phyloP scores from a whole-genome alignment of 2,329 filamentous ascomycete species.

The Simplicillium aogashimaense region DNA sequence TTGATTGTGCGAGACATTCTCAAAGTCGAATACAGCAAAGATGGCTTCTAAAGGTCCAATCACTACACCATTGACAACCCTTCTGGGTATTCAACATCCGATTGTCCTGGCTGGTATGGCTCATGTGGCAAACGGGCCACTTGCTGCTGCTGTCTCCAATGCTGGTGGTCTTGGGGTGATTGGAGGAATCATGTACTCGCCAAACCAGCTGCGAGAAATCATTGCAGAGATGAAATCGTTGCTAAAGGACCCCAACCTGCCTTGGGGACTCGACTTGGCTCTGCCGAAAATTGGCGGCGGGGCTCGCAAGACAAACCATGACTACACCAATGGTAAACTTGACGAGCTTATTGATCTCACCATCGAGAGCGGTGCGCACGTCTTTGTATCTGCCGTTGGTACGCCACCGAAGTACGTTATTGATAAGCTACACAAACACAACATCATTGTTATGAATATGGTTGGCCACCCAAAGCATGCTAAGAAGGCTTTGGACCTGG shows the following conservation, averaged over 20 bases:
- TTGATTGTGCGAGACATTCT: no score
- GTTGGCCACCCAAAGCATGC: slow-evolving; percentile 89
- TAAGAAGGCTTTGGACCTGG: slow-evolving; percentile 73
- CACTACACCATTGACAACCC: slow-evolving; percentile 65
- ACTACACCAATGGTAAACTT: slow-evolving; percentile 84
- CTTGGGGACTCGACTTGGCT: slow-evolving; percentile 87
- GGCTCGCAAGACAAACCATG: slow-evolving; percentile 86
- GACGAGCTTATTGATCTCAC: slow-evolving; percentile 82
- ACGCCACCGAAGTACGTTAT: slow-evolving; percentile 69
- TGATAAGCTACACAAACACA: slow-evolving; percentile 65
- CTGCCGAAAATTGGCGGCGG: slow-evolving; percentile 78
- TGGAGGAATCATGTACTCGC: slow-evolving; percentile 62
- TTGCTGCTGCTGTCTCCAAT: slow-evolving; percentile 82
- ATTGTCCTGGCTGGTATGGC: slow-evolving; percentile 94
- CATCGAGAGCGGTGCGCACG: slow-evolving; percentile 69
- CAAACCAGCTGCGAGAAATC: slow-evolving; percentile 65
- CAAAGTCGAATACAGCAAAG: no score
- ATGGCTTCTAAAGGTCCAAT: slow-evolving; percentile 39
- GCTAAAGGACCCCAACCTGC: slow-evolving; percentile 55
- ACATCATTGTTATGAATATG: slow-evolving; percentile 93
- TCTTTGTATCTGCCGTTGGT: slow-evolving; percentile 85
- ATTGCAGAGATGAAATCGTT: slow-evolving; percentile 77
- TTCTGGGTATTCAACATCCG: slow-evolving; percentile 79
- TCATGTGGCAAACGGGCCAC: slow-evolving; percentile 63
- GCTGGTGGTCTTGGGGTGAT: slow-evolving; percentile 76